Evolutionary conservation across 2,329 filamentous ascomycete genomes (phyloP).

Genomic region (Malbranchea cinnamomea): DNA sequence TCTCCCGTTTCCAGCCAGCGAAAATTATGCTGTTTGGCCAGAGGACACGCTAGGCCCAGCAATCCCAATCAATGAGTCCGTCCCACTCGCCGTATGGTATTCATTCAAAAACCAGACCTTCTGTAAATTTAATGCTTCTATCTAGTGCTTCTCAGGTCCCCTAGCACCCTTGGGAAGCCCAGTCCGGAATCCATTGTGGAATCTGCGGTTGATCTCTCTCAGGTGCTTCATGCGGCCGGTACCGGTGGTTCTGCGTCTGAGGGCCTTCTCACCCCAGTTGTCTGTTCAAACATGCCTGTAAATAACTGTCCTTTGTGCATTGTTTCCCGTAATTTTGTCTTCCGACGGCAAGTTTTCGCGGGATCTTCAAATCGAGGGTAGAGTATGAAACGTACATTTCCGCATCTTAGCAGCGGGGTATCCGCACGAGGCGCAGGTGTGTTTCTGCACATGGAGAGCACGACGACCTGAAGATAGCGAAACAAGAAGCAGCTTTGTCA

Average conservation of each 20-base stretch:
- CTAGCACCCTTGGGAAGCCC: constrained; percentile 74
- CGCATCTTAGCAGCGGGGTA: constrained; percentile 95
- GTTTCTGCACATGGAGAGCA: constrained; percentile 99
- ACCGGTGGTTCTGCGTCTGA: constrained; percentile 98
- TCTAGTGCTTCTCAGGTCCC: constrained; percentile 40
- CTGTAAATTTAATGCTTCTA: no score
- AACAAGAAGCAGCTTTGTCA: constrained; percentile 1
- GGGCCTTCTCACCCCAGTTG: constrained; percentile 99
- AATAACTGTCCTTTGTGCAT: constrained; percentile 6
- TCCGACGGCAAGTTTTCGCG: background rate
- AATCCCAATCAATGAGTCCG: no score
- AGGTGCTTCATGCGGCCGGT: constrained; percentile 93
- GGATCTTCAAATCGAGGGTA: constrained; percentile 3
- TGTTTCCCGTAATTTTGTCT: background rate
- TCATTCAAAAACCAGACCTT: no score
- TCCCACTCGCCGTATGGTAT: no score
- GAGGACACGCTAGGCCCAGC: no score
- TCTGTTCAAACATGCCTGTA: constrained; percentile 39
- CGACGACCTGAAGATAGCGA: constrained; percentile 72
- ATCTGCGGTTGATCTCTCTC: constrained; percentile 79
- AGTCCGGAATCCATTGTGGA: constrained; percentile 95
- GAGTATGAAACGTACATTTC: constrained; percentile 64
- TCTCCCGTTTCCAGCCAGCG: no score
- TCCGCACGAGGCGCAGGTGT: constrained; percentile 89
- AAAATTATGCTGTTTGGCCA: no score